Percentiles rank a stretch among this genome's conserved stretches.
Conservation (phyloP, 257 asterid species). For the Solanum corneliomulleri region DNA sequence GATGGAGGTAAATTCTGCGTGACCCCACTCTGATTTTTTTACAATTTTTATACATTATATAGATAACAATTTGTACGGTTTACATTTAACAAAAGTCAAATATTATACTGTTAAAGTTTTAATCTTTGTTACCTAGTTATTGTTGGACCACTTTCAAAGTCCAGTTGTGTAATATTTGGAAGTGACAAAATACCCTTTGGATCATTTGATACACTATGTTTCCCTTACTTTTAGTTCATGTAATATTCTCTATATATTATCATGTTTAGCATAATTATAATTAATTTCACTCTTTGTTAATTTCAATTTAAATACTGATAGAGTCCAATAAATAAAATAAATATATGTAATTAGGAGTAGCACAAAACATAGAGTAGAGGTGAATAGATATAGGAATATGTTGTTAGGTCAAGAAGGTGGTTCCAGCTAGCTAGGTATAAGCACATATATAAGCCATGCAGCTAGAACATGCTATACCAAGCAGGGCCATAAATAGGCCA, state of each 20-base stretch:
- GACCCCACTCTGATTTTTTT: background rate
- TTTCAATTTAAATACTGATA: background rate
- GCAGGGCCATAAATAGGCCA: background rate
- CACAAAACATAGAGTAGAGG: background rate
- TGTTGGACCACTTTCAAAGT: background rate
- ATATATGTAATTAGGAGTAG: background rate
- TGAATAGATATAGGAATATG: background rate
- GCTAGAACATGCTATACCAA: background rate
- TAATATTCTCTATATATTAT: background rate
- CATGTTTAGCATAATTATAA: background rate
- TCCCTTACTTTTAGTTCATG: background rate
- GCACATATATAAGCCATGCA: background rate
- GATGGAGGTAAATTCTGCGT: background rate
- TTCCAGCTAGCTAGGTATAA: background rate
- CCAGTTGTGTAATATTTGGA: background rate
- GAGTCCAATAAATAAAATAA: background rate
- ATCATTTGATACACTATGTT: background rate
- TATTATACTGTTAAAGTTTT: background rate
- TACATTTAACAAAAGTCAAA: background rate
- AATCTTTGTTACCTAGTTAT: background rate
- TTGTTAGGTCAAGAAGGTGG: background rate
- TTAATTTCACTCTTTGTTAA: background rate
- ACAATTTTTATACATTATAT: background rate
- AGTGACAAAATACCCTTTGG: background rate
- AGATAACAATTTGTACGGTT: background rate